Evolutionary conservation across 306 rosid genomes (phyloP).

Genomic region (Urtica urens): DNA sequence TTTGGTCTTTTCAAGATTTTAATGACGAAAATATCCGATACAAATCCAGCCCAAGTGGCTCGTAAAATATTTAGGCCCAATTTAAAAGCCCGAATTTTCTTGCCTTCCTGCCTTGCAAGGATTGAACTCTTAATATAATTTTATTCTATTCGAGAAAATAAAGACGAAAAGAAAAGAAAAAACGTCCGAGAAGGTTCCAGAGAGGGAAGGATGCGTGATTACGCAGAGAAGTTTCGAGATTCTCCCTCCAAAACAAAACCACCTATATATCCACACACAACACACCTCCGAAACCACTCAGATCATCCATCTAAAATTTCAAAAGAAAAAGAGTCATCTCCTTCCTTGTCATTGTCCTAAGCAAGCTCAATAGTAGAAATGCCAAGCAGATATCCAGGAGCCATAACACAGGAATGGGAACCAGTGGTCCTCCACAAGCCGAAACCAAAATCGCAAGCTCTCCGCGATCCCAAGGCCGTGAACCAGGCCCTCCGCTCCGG

Average conservation of each 20-base stretch:
- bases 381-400: conserved; percentile 60
- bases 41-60: no score
- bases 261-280: not conserved
- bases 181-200: conserved; percentile 3
- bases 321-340: no score
- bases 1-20: not conserved
- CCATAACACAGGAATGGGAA: conserved; percentile 65
- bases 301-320: no score
- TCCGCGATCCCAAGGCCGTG: conserved; percentile 50
- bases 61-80: no score
- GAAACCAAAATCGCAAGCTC: conserved; percentile 44
- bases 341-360: not conserved
- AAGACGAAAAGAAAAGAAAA: not conserved
- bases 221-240: conserved; percentile 26
- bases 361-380: conserved; percentile 12
- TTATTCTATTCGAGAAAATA: no score
- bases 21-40: no score
- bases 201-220: not conserved
- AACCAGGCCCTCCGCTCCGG: conserved; percentile 73
- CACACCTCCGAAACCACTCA: not conserved
- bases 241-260: conserved; percentile 6
- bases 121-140: no score
- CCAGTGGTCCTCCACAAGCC: conserved; percentile 57
- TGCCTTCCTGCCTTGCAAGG: no score
- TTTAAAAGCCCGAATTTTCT: no score